Base-by-base conservation (phyloP, 2,329 filamentous ascomycete genomes). In the Penicillium freii region DNA sequence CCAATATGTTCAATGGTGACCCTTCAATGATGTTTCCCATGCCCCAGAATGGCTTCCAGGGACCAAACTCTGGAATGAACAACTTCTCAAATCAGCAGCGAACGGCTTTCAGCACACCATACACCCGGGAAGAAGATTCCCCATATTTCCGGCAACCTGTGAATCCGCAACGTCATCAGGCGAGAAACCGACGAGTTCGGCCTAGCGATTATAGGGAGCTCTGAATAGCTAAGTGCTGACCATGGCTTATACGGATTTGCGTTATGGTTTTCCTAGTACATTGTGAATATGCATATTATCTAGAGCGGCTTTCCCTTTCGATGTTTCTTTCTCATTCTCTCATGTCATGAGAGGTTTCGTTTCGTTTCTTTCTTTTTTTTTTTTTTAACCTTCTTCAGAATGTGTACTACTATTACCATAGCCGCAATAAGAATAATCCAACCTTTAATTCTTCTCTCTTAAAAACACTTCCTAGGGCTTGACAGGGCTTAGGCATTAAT, bases 91-190 rank as follows among this genome's bases (percentile, higher is more conserved):
- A 86, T 63, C 84, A 87, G 66, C 83, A 86, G 66, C 76, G 81
- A 54, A 82, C 78, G 25, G 71, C 77, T 36, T 82, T 84, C 66
- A 78, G 78, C 34, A 79, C 80, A 19, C 80, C 81, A 13, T 77
- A 80, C 58, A 82, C 82, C 2, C 87, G 83, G 57, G 85, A 86
- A 62, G 91, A 95, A 55, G 92, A 96, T 57, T 91, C 92, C 59
- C 90, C 94, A 7, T 99, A 99, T 77, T 95, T 97, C 73, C 85
- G 94, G 57, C 93, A 96, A 74, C 94, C 94, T 0, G 90, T 97
- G 61, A 99, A 99, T 71, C 93, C 92, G 2, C 90, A 96, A 71
- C 86, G 94, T 50, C 90, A 94, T 71, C 88, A 92, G 74, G 91
- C 92, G 69, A 85, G 89, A 67, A 87, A 91, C 67, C 85, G 88